Evolutionary conservation across 2,329 filamentous ascomycete species (phyloP), one percentile per base, ranked within the genome.

Genomic region (Ceratocystis eucalypticola): DNA sequence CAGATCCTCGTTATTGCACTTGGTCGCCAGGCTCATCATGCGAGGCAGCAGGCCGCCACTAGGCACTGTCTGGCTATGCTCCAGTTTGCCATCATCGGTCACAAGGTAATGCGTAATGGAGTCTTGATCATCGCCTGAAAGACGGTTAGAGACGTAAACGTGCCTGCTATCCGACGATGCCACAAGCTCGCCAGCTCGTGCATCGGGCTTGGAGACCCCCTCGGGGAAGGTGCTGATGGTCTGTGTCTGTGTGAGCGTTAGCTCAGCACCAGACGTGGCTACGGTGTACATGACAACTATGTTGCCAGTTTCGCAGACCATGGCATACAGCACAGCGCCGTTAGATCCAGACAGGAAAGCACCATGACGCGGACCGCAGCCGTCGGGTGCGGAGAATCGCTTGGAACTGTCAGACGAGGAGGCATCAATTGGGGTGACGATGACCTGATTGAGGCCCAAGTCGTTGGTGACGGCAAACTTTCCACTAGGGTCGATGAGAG

Each of bases 131-230:
- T 76, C 75, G 65, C 78, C 79, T 1, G 75, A 78, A 30, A 80
- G 69, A 3, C 80, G 79, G 75, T 82, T 82, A 46, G 79, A 79
- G 64, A 82, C 75, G 72, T 82, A 82, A 20, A 82, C 70, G 72
- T 80, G 74, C 69, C 72, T 72, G 71, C 74, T 74, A 72, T 79
- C 77, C 30, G 71, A 70, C 7, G 76, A 73, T 44, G 81, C 71
- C 67, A 75, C 72, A 48, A 82, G 71, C 71, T 78, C 80, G 57
- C 79, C 80, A 1, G 77, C 80, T 0, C 77, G 75, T 5, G 79
- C 78, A 30, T 57, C 65, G 1, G 71, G 71, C 33, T 70, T 72
- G 46, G 73, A 65, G 67, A 76, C 30, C 41, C 63, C 61, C 15
- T 61, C 44, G 30, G 66, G 48, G 7, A 67, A 53, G 5, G 53